These are phyloP conservation scores for Lachancea thermotolerans DNA, from an alignment of 805 yeast species.

Conservation along the genomic window DNA sequence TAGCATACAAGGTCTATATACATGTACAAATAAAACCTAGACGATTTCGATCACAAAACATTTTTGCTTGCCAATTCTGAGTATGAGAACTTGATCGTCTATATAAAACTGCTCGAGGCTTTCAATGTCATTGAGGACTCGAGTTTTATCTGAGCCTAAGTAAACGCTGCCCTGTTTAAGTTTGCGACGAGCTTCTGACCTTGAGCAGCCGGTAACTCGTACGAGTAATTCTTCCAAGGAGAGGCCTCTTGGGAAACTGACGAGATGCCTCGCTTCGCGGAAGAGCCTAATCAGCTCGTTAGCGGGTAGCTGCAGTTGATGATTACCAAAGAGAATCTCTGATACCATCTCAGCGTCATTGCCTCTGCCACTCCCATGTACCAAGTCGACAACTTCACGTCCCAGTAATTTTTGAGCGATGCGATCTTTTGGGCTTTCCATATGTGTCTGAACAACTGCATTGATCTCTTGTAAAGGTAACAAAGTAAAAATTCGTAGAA, in stretches of 20 bases:
- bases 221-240: constrained; percentile 47
- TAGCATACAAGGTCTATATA: neutral
- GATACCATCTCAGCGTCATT: constrained; percentile 60
- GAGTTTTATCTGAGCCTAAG: constrained; percentile 52
- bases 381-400: constrained; percentile 73
- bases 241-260: constrained; percentile 23
- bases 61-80: constrained; percentile 70
- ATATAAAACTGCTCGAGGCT: constrained; percentile 46
- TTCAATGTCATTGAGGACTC: constrained; percentile 47
- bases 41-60: constrained; percentile 46
- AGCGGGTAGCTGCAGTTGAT: constrained; percentile 1
- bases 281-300: constrained; percentile 17
- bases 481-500: constrained; percentile 72
- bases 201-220: constrained; percentile 41
- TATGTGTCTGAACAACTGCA: constrained; percentile 46
- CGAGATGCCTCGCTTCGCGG: constrained; percentile 17
- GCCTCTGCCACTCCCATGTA: constrained; percentile 80
- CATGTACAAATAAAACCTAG: constrained; percentile 4
- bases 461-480: constrained; percentile 59
- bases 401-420: constrained; percentile 76
- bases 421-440: constrained; percentile 52
- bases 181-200: constrained; percentile 53
- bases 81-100: constrained; percentile 52
- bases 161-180: constrained; percentile 69
- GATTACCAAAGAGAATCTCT: constrained; percentile 46